Base-by-base conservation (phyloP, 176 grass and related monocot genomes). In the Avena atlantica region DNA sequence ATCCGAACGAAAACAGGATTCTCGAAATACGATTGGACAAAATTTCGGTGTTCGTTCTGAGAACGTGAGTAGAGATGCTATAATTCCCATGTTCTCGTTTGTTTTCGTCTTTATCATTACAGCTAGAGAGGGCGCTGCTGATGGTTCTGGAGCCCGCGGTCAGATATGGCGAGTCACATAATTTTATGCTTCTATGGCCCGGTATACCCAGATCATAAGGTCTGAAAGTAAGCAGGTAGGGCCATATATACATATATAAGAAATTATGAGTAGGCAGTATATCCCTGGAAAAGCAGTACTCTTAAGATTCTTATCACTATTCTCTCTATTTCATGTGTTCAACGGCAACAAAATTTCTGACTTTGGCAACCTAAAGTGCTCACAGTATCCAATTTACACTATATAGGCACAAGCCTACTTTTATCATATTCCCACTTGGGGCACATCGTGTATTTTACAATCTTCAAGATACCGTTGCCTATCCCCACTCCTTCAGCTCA, bases 391-490 rank as follows among this genome's bases (percentile, higher is more conserved):
- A 25, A 72, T 73, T 52, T 47, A 73, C 23, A 65, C 47, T 87
- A 84, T 87, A 87, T 49, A 81, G 1, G 36, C 13, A 79, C 29
- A 45, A 57, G 73, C 60, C 5, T 56, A 68, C 34, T 70, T 8
- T 72, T 73, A 21, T 84, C 42, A 69, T 84, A 81, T 81, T 76
- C 82, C 71, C 78, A 21, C n/a, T 62, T 55, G 49, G 78, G 77
- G 44, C 15, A 81, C 52, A 37, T 56, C 61, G 52, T 40, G 17
- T 71, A 78, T 88, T 66, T 77, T 87, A 85, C 82, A 78, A 71
- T 34, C 50, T 76, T 69, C 58, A 59, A 47, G 15, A 62, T 76
- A 78, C n/a, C 44, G n/a, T 70, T 70, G 70, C 9, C n/a, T 21
- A 76, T 17, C 27, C 10, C 10, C 12, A 80, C 34, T 45, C 53